Base-by-base conservation (phyloP, 2,329 filamentous ascomycete genomes). In the Zymoseptoria tritici region DNA sequence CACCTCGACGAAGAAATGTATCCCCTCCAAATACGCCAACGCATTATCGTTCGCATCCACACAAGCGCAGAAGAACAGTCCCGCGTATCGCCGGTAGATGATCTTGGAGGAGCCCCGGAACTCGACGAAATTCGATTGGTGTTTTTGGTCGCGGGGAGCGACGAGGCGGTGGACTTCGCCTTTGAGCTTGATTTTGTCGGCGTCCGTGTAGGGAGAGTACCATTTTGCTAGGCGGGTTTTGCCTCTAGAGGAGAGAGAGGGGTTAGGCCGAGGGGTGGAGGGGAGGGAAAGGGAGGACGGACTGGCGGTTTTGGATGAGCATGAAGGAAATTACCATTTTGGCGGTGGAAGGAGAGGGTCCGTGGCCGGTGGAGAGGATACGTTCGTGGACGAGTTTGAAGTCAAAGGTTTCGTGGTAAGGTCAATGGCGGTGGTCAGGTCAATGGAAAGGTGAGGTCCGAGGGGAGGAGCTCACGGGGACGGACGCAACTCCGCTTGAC, bases 21-120 rank as follows among this genome's bases (percentile, higher is more conserved):
- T 97, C 6, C 92, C 94, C 78, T 99, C 94, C 61, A 99, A 83
- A 72, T 91, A 97, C 24, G 94, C 93, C 62, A 99, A 81, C 80
- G 99, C 94, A 77, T 97, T 99, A 77, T 99, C 94, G 76, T 97
- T 97, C 56, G 93, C 95, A 78, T 99, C 94, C 73, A 99, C 94
- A 77, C 94, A 97, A 57, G 92, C 95, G 81, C 94, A 99, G 81
- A 99, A 99, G 84, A 99, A 99, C 60, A 99, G 85, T 0, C 94
- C 94, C 0, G 94, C 94, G 78, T 99, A 99, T 64, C 94, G 89
- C 52, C 95, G 88, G 80, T 99, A 99, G 57, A 99, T 91, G 70
- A 99, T 89, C 80, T 97, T 97, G 74, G 93, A 77, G 68, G 76
- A 91, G 78, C 91, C 90, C 67, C 90, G 89, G 79, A 87, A 87